Evolutionary conservation across 2,329 filamentous ascomycete species (phyloP), one percentile per base, ranked within the genome.

Genomic region (Sporothrix brunneoviolacea): DNA sequence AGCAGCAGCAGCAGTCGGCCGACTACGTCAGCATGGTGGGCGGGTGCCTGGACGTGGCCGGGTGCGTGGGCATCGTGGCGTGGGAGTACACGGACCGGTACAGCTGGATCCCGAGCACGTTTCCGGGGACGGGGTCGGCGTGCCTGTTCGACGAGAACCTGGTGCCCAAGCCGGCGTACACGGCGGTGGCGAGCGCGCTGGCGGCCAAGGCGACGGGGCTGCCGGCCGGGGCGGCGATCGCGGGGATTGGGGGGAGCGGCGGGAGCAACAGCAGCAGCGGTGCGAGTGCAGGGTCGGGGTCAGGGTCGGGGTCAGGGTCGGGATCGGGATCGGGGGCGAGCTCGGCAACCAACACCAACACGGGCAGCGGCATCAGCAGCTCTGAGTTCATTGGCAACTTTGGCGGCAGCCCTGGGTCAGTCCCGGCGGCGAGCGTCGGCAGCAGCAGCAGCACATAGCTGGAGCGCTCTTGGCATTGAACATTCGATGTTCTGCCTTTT

Each of bases 1-100:
- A 67, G 27, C 61, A 69, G 21, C 79, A 82, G 63, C 61, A 69
- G 22, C 79, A 83, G 64, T 71, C 70, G 1, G 58, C 59, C 16
- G 72, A 75, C 44, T 81, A 77, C 54, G 68, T 60, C 32, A 54
- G 59, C 36, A 64, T 65, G 8, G 65, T 71, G 5, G 64, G 63
- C 5, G 62, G 66, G 2, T 72, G 69, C 50, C 53, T 70, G 10
- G 65, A 68, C 28, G 65, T 67, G 49, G 54, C 39, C 7, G 44
- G 41, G 37, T 75, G 72, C 52, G 66, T 74, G 9, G 72, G 70
- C 21, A 61, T 74, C 10, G 72, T 70, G 1, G 59, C 71, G 43
- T 74, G 70, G 70, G 68, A 69, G 54, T 66, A 68, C 51, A 65
- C 63, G 2, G 70, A 73, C 50, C 55, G 55, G 39, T 64, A 61